Evolutionary conservation across 148 eudicot species (phyloP).

Genomic region (Tetragonia tetragonoides): DNA sequence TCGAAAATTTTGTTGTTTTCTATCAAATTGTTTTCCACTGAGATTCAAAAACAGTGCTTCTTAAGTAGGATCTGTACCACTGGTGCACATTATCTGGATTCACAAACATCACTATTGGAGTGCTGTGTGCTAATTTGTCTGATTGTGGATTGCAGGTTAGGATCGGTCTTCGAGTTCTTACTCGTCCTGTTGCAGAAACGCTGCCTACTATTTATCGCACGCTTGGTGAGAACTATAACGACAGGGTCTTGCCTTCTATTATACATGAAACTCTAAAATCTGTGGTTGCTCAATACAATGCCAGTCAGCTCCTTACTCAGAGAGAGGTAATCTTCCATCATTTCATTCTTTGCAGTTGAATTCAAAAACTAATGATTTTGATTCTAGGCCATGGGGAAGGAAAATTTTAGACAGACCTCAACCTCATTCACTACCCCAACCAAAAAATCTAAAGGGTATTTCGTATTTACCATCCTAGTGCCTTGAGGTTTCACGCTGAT

Average conservation of each 20-base stretch:
- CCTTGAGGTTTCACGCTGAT: too few relatives aligned
- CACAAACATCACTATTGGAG: not conserved
- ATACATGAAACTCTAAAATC: constrained; percentile 93
- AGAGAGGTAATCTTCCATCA: constrained; percentile 63
- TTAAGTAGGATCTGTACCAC: not conserved
- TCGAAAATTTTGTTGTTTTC: too few relatives aligned
- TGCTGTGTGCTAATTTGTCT: not conserved
- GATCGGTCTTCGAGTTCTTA: constrained; percentile 94
- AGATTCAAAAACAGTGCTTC: too few relatives aligned
- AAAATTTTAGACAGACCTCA: too few relatives aligned
- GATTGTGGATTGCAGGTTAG: constrained; percentile 51
- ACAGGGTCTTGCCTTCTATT: constrained; percentile 88
- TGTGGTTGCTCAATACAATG: constrained; percentile 95
- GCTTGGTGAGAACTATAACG: constrained; percentile 88
- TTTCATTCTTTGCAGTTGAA: not conserved
- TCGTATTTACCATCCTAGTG: too few relatives aligned
- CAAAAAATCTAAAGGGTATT: too few relatives aligned
- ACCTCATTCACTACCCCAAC: too few relatives aligned
- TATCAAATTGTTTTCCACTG: too few relatives aligned
- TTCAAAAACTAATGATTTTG: not conserved
- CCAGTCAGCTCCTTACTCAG: constrained; percentile 95
- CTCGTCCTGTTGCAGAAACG: constrained; percentile 70
- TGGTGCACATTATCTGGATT: not conserved
- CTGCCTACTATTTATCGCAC: constrained; percentile 84
- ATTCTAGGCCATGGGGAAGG: not conserved